Base-by-base conservation (phyloP, 257 asterid species). In the Jasminum sambac region DNA sequence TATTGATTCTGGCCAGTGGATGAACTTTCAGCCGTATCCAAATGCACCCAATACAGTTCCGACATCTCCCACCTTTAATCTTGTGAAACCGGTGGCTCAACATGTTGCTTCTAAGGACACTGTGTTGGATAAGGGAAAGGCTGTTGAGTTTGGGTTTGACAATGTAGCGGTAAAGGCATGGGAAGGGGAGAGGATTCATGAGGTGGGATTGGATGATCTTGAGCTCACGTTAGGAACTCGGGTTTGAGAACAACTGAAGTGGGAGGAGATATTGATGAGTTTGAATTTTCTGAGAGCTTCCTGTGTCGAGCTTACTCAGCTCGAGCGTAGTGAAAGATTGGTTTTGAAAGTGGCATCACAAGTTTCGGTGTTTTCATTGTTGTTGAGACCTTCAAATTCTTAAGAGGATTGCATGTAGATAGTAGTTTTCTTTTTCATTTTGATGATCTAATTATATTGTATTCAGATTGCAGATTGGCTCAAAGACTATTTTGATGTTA, bases 131-230 rank as follows among this genome's bases (percentile, higher is more conserved):
- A 90, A 91, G 77, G 96, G 96, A 17, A 94, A 91, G 82, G 81
- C 86, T 23, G 26, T 66, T 7, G 97, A 90, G 16, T 88, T 91
- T 24, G 89, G 77, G 59, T 85, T 94, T 6, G 92, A 86, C 84
- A 85, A 74, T 10, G 73, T 86, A 76, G 88, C 92, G 0, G 98
- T 95, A 66, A 95, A 88, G 91, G 85, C 98, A 0, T 95, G 99
- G 99, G 98, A 95, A 86, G 99, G 99, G 67, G 98, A 92, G 91
- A 85, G 87, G 80, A 92, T 90, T 72, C 98, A 92, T 46, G 98
- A 92, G 77, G 96, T 84, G 74, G 98, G 94, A 65, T 76, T 89
- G 86, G 98, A 92, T 64, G 98, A 91, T 78, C 84, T 91, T 63
- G 98, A 91, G 82, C 98, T 92, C 80, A 92, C 92, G 0, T 90